Conservation (phyloP, 1,139 yeast genomes). For the Geotrichum cucujoidarum region DNA sequence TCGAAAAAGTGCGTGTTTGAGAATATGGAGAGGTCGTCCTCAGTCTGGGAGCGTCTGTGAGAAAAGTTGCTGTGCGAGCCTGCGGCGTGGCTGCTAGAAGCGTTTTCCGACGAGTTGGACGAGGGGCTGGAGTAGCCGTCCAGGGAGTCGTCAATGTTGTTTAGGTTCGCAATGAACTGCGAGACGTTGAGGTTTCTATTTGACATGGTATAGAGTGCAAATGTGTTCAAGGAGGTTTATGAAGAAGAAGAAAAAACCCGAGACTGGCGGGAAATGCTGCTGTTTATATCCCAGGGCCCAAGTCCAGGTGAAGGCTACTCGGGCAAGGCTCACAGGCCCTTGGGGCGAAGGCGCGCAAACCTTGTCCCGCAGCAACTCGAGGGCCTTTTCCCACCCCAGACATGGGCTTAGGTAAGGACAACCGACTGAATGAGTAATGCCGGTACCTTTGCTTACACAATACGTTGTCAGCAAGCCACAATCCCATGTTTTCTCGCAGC, state of each 20-base stretch:
- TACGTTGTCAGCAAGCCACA: constrained; percentile 15
- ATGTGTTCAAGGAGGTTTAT: too few relatives aligned
- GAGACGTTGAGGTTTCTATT: constrained; percentile 18
- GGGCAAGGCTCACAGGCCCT: too few relatives aligned
- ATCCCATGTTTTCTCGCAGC: neutral
- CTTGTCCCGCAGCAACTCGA: too few relatives aligned
- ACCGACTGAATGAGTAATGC: too few relatives aligned
- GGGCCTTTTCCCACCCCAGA: too few relatives aligned
- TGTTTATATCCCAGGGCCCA: constrained; percentile 4
- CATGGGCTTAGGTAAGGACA: too few relatives aligned
- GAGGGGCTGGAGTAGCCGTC: constrained; percentile 21
- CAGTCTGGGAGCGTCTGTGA: constrained; percentile 17
- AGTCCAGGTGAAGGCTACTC: too few relatives aligned
- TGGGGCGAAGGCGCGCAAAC: too few relatives aligned
- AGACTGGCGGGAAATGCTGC: neutral
- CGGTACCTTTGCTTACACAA: too few relatives aligned
- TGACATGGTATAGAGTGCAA: too few relatives aligned
- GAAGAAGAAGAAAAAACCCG: neutral
- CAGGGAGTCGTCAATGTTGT: constrained; percentile 32
- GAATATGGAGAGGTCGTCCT: constrained; percentile 41
- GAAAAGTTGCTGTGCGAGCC: neutral
- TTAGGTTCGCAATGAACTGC: constrained; percentile 34
- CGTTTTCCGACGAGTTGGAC: neutral
- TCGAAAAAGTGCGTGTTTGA: constrained; percentile 43
- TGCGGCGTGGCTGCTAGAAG: constrained; percentile 1